These are phyloP conservation scores for Beta lomatogona DNA, from an alignment of 179 eudicot genomes.

Conservation along the genomic window DNA sequence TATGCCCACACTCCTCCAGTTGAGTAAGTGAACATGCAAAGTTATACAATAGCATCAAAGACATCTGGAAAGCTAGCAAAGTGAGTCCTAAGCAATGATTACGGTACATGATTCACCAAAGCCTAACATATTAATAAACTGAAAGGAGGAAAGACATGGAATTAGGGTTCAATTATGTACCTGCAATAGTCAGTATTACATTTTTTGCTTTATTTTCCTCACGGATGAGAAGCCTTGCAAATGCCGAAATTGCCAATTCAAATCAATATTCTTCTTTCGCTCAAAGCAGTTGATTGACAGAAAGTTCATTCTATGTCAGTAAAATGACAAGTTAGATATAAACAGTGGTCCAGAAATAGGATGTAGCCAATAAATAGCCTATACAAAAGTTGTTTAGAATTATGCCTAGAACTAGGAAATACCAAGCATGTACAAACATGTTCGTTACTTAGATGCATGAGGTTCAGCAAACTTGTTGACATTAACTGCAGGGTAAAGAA, in stretches of 20 bases:
- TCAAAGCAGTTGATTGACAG: slow-evolving; percentile 94
- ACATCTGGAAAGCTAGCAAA: no score
- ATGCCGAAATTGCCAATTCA: slow-evolving; percentile 88
- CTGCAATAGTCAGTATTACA: slow-evolving; percentile 66
- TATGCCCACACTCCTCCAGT: background rate
- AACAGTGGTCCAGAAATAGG: background rate
- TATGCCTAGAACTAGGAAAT: slow-evolving; percentile 43
- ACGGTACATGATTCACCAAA: background rate
- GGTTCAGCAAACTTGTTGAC: slow-evolving; percentile 71
- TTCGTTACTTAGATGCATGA: slow-evolving; percentile 62
- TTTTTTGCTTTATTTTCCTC: slow-evolving; percentile 33
- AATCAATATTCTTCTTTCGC: slow-evolving; percentile 85
- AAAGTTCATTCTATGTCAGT: slow-evolving; percentile 57
- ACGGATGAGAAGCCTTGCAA: slow-evolving; percentile 61
- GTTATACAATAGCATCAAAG: no score
- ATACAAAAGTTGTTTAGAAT: background rate
- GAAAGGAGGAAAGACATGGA: no score
- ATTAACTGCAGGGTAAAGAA: slow-evolving; percentile 92
- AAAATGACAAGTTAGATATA: slow-evolving; percentile 8
- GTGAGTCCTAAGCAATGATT: no score
- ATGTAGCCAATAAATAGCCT: background rate
- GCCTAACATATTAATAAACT: no score
- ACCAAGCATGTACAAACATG: slow-evolving; percentile 40
- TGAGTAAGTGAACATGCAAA: background rate
- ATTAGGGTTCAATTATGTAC: slow-evolving; percentile 34